Base-by-base conservation (phyloP, 202 grass and related monocot species). In the Digitaria exilis region DNA sequence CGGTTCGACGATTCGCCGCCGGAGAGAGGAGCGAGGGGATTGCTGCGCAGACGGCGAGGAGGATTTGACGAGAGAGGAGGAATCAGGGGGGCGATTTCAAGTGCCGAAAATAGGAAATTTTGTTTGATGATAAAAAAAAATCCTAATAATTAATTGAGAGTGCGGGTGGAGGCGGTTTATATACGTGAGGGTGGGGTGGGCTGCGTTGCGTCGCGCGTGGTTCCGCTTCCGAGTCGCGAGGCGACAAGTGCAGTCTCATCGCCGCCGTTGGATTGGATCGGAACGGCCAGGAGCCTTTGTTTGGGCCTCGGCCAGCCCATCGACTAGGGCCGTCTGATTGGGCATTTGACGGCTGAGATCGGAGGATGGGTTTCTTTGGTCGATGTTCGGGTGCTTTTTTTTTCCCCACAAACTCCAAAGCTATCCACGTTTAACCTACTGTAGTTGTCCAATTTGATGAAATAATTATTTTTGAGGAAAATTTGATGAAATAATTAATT, bases 181-280 rank as follows among this genome's bases (percentile, higher is more conserved):
- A 80, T 81, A 58, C 39, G 22, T n/a, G n/a, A n/a, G n/a, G n/a
- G 9, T 17, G 18, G 32, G 46, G 19, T 32, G 61, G 46, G 35
- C 37, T 59, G 50, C 10, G 54, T 22, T 10, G 22, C 46, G 57
- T 73, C 17, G 35, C 79, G 50, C 10, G 39, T 81, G 79, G 79
- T 25, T 72, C 28, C 50, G 35, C 26, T n/a, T 61, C 65, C 52
- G 26, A 71, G 42, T 85, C n/a, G 37, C 64, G 34, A 50, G 31
- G 83, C 32, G 54, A 71, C 74, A 62, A 62, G 65, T 58, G 55
- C 12, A 14, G 69, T 58, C 35, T 29, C 34, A 58, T 86, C 48
- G 1, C 46, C 1, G 61, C 84, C 77, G 70, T 75, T n/a, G 70
- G 77, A 86, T 75, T n/a, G 70, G 77, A 86, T 87, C 12, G 17